These are phyloP conservation scores for Leavenworthia alabamica DNA, from an alignment of 345 rosid species.

Conservation along the genomic window DNA sequence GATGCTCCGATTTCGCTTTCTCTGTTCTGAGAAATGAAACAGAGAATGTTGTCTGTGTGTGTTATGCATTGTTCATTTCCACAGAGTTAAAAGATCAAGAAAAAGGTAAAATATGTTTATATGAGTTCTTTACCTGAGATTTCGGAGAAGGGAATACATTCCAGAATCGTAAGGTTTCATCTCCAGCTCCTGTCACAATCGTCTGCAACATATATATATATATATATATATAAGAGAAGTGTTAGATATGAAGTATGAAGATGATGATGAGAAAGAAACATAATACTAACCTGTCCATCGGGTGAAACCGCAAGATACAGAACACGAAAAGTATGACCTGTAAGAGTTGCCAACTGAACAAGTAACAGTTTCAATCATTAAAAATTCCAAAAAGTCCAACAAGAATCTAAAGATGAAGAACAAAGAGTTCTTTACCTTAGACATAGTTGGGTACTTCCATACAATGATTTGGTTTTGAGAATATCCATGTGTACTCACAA, in stretches of 20 bases:
- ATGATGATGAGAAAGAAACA: background rate
- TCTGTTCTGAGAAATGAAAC: slow-evolving; percentile 46
- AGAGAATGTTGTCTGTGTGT: background rate
- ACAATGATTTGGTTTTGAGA: slow-evolving; percentile 97
- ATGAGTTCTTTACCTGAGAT: slow-evolving; percentile 57
- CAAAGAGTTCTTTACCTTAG: slow-evolving; percentile 51
- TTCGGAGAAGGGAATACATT: slow-evolving; percentile 94
- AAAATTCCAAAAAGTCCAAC: background rate
- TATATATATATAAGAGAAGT: background rate
- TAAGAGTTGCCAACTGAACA: slow-evolving; percentile 88
- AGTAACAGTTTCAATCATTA: background rate
- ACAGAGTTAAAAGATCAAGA: background rate
- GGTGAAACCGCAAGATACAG: slow-evolving; percentile 99
- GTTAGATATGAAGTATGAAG: background rate
- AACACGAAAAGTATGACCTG: slow-evolving; percentile 87
- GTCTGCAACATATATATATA: no score
- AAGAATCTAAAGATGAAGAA: background rate
- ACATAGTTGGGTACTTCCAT: slow-evolving; percentile 98
- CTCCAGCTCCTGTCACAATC: slow-evolving; percentile 99
- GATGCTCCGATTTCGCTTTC: slow-evolving; percentile 74
- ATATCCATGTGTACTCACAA: slow-evolving; percentile 98
- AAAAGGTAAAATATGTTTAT: background rate
- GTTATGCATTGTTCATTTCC: background rate
- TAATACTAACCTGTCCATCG: slow-evolving; percentile 79
- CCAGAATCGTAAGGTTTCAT: slow-evolving; percentile 96